These are phyloP conservation scores for Physcia stellaris DNA, from an alignment of 495 filamentous ascomycete species.

Conservation along the genomic window DNA sequence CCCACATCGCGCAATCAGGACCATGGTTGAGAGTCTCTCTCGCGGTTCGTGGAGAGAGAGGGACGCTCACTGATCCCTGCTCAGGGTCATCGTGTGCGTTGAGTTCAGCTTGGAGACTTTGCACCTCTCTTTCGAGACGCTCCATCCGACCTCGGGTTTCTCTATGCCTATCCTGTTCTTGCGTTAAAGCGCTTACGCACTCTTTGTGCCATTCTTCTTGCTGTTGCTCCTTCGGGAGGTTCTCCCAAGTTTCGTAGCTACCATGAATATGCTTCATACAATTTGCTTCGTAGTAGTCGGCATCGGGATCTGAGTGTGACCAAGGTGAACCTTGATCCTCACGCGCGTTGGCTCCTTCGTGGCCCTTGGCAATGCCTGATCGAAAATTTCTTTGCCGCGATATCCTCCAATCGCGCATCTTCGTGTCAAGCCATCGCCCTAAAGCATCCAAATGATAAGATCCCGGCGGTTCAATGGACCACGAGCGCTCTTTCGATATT, in stretches of 20 bases:
- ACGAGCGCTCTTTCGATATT: conserved; percentile 56
- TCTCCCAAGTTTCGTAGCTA: conserved; percentile 58
- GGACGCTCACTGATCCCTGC: conserved; percentile 50
- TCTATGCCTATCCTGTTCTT: conserved; percentile 52
- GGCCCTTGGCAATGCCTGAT: conserved; percentile 6
- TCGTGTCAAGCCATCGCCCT: neutral
- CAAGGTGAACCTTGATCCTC: conserved; percentile 31
- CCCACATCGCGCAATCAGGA: conserved; percentile 28
- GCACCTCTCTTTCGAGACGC: conserved; percentile 52
- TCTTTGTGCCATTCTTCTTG: conserved; percentile 67
- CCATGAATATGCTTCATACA: conserved; percentile 57
- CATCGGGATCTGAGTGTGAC: conserved; percentile 45
- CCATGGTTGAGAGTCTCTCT: conserved; percentile 23
- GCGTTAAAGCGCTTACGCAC: conserved; percentile 54
- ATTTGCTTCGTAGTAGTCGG: conserved; percentile 21
- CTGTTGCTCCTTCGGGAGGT: conserved; percentile 38
- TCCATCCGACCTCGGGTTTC: conserved; percentile 48
- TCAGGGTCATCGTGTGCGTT: conserved; percentile 54
- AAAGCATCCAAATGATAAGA: conserved; percentile 57
- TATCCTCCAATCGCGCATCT: conserved; percentile 28
- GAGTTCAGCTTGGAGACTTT: conserved; percentile 55
- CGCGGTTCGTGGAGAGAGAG: conserved; percentile 30
- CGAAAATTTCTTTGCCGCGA: conserved; percentile 9
- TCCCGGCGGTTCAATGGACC: conserved; percentile 60
- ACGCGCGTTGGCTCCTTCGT: conserved; percentile 20